Base-by-base conservation (phyloP, 805 yeast species). In the Zygotorulaspora sp. region DNA sequence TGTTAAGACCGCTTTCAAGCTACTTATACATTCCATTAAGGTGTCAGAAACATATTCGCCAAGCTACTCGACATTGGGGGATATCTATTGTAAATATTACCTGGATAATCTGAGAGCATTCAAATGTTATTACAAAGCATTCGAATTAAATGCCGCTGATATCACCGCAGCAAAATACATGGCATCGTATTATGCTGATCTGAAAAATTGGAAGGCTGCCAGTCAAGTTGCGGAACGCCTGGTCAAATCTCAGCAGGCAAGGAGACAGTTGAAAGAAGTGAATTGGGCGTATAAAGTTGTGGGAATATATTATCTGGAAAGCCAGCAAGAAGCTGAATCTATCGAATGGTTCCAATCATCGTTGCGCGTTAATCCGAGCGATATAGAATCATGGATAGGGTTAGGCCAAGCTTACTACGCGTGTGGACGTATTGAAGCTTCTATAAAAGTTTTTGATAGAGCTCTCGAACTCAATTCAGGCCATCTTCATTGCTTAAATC, bases 401-500 rank as follows among this genome's bases (percentile, higher is more conserved):
- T 66, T 92, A n/a, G 98, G 98, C n/a, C 97, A 92, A 58, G 90
- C 96, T 0, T 92, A 92, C 58, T 68, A 74, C 38, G 75, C 78
- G 17, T 77, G 92, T 58, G 98, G 98, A 2, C 71, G 96, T 44
- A 66, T 81, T 30, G 89, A 85, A 39, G 95, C 97, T 2, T 86
- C 96, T 0, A 68, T 75, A 7, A 88, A 84, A 58, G 97, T 92
- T 1, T 83, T 88, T 50, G 68, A 67, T 20, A 78, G 78, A 41
- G 86, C 89, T 0, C 52, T 77, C 30, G 69, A 69, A 25, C 48
- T 82, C 5, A 73, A 75, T 21, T 70, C 75, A 0, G 61, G 63
- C 1, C 72, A 75, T 35, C 77, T 85, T 80, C 71, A 76, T 33
- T 80, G 84, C 0, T 62, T 64, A 26, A 86, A 82, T 53, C 70